These are phyloP conservation scores for Mucuna pruriens DNA, from an alignment of 306 rosid genomes.

Conservation along the genomic window DNA sequence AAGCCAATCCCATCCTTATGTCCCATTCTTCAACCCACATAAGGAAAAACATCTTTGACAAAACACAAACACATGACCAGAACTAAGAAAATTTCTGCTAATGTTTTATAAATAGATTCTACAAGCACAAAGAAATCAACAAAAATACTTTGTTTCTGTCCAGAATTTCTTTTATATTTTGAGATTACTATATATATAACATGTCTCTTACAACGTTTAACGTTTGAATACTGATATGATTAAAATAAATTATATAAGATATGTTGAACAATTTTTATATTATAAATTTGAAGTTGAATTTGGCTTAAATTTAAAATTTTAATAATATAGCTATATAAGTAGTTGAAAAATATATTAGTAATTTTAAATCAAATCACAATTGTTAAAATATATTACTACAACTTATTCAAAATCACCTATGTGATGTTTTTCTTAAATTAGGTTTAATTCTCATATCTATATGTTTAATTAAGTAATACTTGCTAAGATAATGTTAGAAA, in stretches of 20 bases:
- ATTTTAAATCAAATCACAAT: neutral
- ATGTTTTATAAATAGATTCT: neutral
- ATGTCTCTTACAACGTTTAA: too few relatives aligned
- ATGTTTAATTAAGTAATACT: neutral
- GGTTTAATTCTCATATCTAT: neutral
- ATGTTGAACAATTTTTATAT: too few relatives aligned
- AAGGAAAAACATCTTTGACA: slow-evolving; percentile 36
- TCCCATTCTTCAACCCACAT: slow-evolving; percentile 45
- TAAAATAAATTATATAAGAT: too few relatives aligned
- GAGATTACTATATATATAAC: too few relatives aligned
- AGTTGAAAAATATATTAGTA: too few relatives aligned
- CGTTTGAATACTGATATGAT: too few relatives aligned
- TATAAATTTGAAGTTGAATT: too few relatives aligned
- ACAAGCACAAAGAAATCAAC: neutral
- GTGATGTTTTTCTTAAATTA: neutral
- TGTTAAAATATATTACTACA: neutral
- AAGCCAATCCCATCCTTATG: slow-evolving; percentile 44
- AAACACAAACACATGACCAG: slow-evolving; percentile 7
- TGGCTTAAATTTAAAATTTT: too few relatives aligned
- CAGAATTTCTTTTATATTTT: too few relatives aligned
- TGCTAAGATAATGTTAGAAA: neutral
- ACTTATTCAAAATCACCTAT: neutral
- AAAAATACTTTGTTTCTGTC: too few relatives aligned
- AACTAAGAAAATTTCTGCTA: neutral
- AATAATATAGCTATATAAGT: too few relatives aligned